Evolutionary conservation across 1,139 yeast species (phyloP).

Genomic region (Debaryomyces fabryi): DNA sequence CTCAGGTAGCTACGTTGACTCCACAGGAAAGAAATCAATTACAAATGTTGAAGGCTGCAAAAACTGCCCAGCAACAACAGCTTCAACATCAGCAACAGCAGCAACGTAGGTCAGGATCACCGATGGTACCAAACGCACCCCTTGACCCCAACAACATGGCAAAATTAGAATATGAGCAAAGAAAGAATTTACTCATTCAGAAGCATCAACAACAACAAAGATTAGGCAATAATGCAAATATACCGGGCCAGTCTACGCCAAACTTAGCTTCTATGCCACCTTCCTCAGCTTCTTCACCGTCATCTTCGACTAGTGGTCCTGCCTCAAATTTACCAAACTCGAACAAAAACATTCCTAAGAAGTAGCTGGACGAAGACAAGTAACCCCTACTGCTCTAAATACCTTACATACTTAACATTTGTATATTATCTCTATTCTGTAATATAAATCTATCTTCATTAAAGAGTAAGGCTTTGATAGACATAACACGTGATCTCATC

Average conservation of each 20-base stretch:
- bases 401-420: not conserved
- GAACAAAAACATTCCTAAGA: not conserved
- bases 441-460: not conserved
- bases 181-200: slow-evolving; percentile 30
- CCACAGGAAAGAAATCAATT: slow-evolving; percentile 43
- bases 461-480: not conserved
- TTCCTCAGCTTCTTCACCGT: slow-evolving; percentile 3
- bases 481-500: not conserved
- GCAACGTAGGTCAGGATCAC: slow-evolving; percentile 16
- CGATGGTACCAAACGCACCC: slow-evolving; percentile 19
- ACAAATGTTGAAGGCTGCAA: slow-evolving; percentile 40
- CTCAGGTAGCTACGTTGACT: slow-evolving; percentile 35
- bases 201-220: slow-evolving; percentile 27
- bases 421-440: slow-evolving; percentile 2
- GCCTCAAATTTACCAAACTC: not conserved
- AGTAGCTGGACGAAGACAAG: not conserved
- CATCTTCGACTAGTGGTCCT: slow-evolving; percentile 2
- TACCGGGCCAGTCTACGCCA: slow-evolving; percentile 1
- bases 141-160: slow-evolving; percentile 25
- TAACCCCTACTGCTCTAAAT: not conserved
- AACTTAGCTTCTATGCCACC: slow-evolving; percentile 1
- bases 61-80: slow-evolving; percentile 36
- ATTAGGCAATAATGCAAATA: slow-evolving; percentile 1
- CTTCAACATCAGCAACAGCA: slow-evolving; percentile 23
- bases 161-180: slow-evolving; percentile 33